Base-by-base conservation (phyloP, 805 yeast genomes). In the Lipomyces yamadae region DNA sequence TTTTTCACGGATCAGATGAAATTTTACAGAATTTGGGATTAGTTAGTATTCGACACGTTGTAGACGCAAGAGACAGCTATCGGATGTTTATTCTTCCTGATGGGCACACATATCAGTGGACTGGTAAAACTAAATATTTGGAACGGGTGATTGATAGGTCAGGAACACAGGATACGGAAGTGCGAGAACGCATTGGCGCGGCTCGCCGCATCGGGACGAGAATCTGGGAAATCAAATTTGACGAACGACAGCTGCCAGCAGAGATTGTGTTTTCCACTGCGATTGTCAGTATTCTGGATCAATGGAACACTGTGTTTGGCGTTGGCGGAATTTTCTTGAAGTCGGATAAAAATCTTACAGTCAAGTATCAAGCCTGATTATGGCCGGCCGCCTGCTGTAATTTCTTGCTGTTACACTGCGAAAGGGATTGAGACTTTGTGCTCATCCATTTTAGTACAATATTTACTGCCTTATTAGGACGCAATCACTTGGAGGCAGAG, bases 41-140 rank as follows among this genome's bases (percentile, higher is more conserved):
- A 88, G 89, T 86, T 74, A 80, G 84, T 37, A 80, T 87, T 50
- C 81, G 82, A 65, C 89, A 86, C 72, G 76, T 83, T 60, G 88
- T 85, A 30, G 90, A 86, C 74, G 88, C 88, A 1, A 79, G 81
- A 50, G 90, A 86, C 72, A 79, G 84, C 68, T 87, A 86, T 75
- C 80, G 90, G 71, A 80, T 84, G 80, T 87, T 87, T 75, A 83
- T 84, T 54, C 78, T 87, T 58, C 81, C 87, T 2, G 88, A 87
- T 74, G 90, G 90, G 8, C 71, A 74, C 59, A 84, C 85, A 4
- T 87, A 86, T 72, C 90, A 87, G 72, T 87, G 91, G 90, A 86
- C 90, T 3, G 81, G 82, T 39, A 80, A 80, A 61, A 89, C 88
- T 24, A 83, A 81, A 70, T 85, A 80, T 76, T 78, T 87, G 61